These are phyloP conservation scores for Cystobasidium ongulense DNA, from an alignment of 768 basidiomycete species.

Conservation along the genomic window DNA sequence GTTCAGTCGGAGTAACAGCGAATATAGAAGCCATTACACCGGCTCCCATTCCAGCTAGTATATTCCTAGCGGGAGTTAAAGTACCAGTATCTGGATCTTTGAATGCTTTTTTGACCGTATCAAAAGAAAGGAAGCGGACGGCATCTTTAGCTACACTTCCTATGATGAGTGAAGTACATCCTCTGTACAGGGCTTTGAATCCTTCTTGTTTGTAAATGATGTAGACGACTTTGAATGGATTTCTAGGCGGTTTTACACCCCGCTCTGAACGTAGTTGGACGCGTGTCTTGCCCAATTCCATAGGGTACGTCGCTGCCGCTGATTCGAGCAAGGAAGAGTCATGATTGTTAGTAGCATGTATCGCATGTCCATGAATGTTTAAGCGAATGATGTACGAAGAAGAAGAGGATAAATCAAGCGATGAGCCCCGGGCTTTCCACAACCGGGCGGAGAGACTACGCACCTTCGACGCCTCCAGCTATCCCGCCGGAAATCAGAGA, in stretches of 20 bases:
- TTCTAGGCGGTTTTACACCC: conserved; percentile 1
- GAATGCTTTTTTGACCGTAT: conserved; percentile 28
- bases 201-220: conserved; percentile 28
- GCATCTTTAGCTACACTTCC: conserved; percentile 30
- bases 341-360: not conserved
- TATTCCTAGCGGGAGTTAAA: conserved; percentile 19
- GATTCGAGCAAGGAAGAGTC: not conserved
- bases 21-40: conserved; percentile 22
- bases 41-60: conserved; percentile 28
- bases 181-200: conserved; percentile 20
- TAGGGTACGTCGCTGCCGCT: conserved; percentile 21
- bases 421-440: not conserved
- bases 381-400: too few species aligned
- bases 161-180: not conserved
- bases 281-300: conserved; percentile 32
- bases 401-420: not conserved
- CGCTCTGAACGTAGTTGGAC: conserved; percentile 7
- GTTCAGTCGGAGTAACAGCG: conserved; percentile 24
- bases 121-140: conserved; percentile 31
- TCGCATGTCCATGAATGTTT: not conserved
- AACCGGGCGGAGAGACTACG: not conserved
- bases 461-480: conserved; percentile 28
- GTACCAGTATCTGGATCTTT: conserved; percentile 24
- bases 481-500: conserved; percentile 30
- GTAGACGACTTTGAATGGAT: conserved; percentile 19